Evolutionary conservation across 176 grass and related monocot species (phyloP).

Genomic region (Eleusine indica): DNA sequence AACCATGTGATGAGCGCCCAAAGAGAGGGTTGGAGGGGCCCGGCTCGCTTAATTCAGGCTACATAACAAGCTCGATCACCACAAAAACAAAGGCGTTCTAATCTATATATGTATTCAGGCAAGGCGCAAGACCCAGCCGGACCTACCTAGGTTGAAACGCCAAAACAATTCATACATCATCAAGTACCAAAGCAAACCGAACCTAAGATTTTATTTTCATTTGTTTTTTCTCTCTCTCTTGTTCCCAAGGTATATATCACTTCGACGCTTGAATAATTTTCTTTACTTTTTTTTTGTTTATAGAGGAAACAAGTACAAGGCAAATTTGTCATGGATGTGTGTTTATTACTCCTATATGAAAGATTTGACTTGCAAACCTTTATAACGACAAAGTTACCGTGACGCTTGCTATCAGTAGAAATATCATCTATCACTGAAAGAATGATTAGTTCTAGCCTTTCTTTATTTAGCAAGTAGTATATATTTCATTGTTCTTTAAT

Average conservation of each 20-base stretch:
- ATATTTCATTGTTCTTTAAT: not conserved
- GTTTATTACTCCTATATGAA: no score
- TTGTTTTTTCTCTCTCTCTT: conserved; percentile 10
- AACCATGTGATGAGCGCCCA: conserved; percentile 32
- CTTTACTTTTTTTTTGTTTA: not conserved
- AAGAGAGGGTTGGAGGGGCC: conserved; percentile 13
- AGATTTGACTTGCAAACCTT: no score
- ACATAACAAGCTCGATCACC: conserved; percentile 19
- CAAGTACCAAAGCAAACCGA: conserved; percentile 53
- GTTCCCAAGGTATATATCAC: conserved; percentile 41
- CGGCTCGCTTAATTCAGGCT: not conserved
- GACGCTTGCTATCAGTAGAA: no score
- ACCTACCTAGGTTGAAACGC: conserved; percentile 29
- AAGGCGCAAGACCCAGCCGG: not conserved
- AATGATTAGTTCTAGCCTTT: no score
- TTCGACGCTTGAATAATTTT: conserved; percentile 37
- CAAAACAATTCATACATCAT: conserved; percentile 31
- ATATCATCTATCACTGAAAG: no score
- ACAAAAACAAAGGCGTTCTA: conserved; percentile 45
- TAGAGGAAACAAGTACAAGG: no score
- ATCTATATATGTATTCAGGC: not conserved
- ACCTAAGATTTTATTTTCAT: not conserved
- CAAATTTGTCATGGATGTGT: no score
- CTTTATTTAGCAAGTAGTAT: no score
- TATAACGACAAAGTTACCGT: no score